These are phyloP conservation scores for Trichomonascaceae sp. DNA, from an alignment of 1,139 yeast genomes.

Conservation along the genomic window DNA sequence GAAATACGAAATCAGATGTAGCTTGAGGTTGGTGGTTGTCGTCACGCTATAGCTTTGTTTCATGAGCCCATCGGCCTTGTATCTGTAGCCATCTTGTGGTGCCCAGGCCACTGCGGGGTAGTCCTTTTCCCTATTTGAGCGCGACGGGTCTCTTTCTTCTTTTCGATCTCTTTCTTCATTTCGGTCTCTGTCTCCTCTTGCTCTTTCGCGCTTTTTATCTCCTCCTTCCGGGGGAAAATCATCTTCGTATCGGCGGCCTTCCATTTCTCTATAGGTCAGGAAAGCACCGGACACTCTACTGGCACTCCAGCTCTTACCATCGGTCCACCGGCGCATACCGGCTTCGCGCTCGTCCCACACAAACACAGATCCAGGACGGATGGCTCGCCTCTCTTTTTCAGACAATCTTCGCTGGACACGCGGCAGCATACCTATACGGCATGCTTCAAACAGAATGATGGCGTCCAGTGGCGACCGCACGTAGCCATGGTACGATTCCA, in stretches of 20 bases:
- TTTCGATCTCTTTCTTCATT: too few relatives aligned
- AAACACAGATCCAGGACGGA: constrained; percentile 48
- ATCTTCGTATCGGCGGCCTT: constrained; percentile 20
- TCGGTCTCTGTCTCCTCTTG: constrained; percentile 1
- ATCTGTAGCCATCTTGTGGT: constrained; percentile 23
- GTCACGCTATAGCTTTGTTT: constrained; percentile 49
- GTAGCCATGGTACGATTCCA: constrained; percentile 52
- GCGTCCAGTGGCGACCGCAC: constrained; percentile 49
- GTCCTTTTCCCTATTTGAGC: constrained; percentile 4
- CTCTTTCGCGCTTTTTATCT: neutral
- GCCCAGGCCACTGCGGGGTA: constrained; percentile 8
- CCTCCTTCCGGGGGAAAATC: constrained; percentile 1
- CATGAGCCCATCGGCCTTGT: constrained; percentile 38
- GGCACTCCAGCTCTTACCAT: constrained; percentile 58
- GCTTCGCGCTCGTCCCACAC: constrained; percentile 63
- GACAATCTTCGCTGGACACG: constrained; percentile 45
- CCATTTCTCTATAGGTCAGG: constrained; percentile 51
- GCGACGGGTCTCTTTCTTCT: neutral
- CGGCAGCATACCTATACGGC: constrained; percentile 44
- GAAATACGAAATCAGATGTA: constrained; percentile 46
- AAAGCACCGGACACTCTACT: constrained; percentile 56
- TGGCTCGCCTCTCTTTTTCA: constrained; percentile 40
- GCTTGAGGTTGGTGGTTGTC: constrained; percentile 37
- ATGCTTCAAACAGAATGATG: constrained; percentile 50
- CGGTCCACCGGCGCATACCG: constrained; percentile 69